Evolutionary conservation across 208 protist genomes (phyloP), one percentile per base, ranked within the genome.

Genomic region (Leishmania major): DNA sequence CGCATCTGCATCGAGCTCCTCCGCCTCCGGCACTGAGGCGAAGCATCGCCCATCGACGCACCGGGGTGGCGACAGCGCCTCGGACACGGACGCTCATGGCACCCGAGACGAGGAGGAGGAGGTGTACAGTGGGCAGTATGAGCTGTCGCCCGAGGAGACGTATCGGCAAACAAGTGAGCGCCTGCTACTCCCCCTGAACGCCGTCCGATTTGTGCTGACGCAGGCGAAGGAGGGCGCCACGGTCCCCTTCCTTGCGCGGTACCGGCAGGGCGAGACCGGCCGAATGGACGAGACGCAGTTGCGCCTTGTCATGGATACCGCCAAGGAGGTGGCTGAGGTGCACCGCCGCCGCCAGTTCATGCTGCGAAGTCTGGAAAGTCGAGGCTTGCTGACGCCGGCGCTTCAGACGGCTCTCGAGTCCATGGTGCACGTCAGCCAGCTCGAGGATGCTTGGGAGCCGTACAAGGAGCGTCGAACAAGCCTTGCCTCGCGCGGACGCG

Each of bases 211-310:
- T 75, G 91, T 95, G 1, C 55, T 95, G 40, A 86, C 90, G 67
- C 88, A 95, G 85, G 87, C 77, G 7, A 88, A 92, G 81, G 82
- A 94, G 15, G 94, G 92, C 22, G 90, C 90, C 31, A 98, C 92
- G 22, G 91, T 98, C 28, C 95, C 95, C 17, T 98, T 98, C 77
- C 88, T 98, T 37, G 95, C 94, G 28, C 91, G 95, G 1, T 98
- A 98, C 82, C 89, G 95, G 3, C 89, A 91, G 66, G 92, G 95
- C 77, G 86, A 95, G 74, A 97, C 94, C 1, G 91, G 92, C 7
- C 81, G 90, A 72, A 75, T 98, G 79, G 86, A 92, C 77, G 94
- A 97, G 82, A 86, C 82, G 11, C 60, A 84, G 70, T 78, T 97
- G 43, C 90, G 90, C 3, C 75, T 75, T 22, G 88, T 95, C n/a